These are phyloP conservation scores for Postia placenta DNA, from an alignment of 768 basidiomycete genomes.

Conservation along the genomic window DNA sequence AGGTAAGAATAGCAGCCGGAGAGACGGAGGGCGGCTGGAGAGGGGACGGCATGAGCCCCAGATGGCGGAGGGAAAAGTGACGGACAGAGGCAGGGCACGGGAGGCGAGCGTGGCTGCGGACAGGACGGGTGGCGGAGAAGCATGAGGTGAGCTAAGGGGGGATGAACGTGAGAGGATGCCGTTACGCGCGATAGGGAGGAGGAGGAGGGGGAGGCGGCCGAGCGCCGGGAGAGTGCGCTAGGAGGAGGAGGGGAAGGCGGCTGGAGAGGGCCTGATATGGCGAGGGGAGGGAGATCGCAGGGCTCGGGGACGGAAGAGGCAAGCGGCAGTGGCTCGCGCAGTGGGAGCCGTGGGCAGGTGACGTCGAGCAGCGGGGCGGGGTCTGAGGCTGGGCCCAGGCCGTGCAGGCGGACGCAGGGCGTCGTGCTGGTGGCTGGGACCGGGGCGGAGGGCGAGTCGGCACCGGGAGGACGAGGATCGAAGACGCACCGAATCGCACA, in stretches of 20 bases:
- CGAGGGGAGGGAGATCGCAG: neutral
- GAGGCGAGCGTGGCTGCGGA: neutral
- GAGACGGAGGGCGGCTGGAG: neutral
- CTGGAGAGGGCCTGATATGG: neutral
- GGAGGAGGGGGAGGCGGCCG: neutral
- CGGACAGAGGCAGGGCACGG: neutral
- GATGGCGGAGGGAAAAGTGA: neutral
- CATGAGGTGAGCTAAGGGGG: neutral
- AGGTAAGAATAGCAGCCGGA: neutral
- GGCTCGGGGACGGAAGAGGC: neutral
- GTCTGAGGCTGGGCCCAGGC: slow-evolving; percentile 2
- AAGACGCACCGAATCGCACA: neutral
- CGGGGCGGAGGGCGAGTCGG: neutral
- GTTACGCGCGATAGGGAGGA: neutral
- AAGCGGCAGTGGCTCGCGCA: neutral
- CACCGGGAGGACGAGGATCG: neutral
- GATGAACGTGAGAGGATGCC: neutral
- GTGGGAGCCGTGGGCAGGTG: neutral
- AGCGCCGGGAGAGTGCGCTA: neutral
- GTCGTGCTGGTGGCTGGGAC: slow-evolving; percentile 1
- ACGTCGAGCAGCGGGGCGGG: neutral
- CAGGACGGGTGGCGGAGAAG: neutral
- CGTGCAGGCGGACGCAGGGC: slow-evolving; percentile 4
- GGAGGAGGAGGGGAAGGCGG: neutral
- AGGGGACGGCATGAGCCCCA: no score